phyloP scores from a whole-genome alignment of 73 alveolate species.

The Effrenium voratum region DNA sequence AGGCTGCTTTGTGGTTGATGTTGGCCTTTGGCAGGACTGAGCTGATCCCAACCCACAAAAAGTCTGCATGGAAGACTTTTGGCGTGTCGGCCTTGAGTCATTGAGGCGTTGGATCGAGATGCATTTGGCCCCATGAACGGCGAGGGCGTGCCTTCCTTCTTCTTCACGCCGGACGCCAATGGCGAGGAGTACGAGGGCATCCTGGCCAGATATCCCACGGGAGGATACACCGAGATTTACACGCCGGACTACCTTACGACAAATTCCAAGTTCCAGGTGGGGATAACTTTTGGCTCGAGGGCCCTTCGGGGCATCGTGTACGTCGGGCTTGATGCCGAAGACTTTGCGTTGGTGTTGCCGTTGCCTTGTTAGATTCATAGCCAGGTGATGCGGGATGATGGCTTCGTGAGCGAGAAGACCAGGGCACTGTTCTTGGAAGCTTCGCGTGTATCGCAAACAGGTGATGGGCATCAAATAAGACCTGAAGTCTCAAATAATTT shows the following conservation, averaged over 20 bases:
- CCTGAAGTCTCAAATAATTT: too few species aligned
- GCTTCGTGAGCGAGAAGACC: slow-evolving; percentile 81
- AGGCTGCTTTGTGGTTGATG: too few species aligned
- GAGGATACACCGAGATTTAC: slow-evolving; percentile 55
- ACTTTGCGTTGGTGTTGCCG: not conserved
- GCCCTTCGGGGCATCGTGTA: not conserved
- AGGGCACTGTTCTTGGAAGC: slow-evolving; percentile 63
- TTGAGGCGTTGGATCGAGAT: slow-evolving; percentile 47
- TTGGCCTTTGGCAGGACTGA: too few species aligned
- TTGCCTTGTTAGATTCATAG: not conserved
- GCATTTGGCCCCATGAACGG: slow-evolving; percentile 53
- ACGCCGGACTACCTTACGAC: slow-evolving; percentile 85
- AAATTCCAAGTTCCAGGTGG: not conserved
- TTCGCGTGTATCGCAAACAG: not conserved
- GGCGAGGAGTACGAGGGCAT: slow-evolving; percentile 36
- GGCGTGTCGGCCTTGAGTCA: too few species aligned
- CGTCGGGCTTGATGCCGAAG: not conserved
- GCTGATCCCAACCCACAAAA: too few species aligned
- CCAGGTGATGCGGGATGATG: not conserved
- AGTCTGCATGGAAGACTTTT: too few species aligned
- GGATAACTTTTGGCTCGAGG: not conserved
- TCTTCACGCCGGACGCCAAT: not conserved
- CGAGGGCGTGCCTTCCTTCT: slow-evolving; percentile 49
- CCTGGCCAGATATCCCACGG: slow-evolving; percentile 52
- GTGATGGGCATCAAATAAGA: too few species aligned